A percentile compares a stretch with the other conserved stretches of the same genome.
Evolutionary conservation across 2,329 filamentous ascomycete genomes (phyloP).

Genomic region (Neocucurbitaria cava): DNA sequence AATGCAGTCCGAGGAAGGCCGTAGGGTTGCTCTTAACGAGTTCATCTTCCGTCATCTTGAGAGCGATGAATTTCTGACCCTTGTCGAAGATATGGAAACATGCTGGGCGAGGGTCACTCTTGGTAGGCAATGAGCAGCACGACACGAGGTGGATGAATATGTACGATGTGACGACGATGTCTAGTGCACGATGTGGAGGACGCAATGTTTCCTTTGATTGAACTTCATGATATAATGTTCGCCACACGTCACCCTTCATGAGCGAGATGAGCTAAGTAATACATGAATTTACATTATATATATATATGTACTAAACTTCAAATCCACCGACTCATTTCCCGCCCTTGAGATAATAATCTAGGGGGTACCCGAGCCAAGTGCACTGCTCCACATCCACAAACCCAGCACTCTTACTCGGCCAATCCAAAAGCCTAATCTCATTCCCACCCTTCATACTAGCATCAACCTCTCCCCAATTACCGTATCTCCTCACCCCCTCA

Average conservation of each 20-base stretch:
- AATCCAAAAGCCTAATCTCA: constrained; percentile 54
- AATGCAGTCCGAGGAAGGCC: constrained; percentile 48
- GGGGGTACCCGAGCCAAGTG: constrained; percentile 42
- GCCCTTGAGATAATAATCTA: constrained; percentile 44
- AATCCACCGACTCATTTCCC: constrained; percentile 11
- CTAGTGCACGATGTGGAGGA: neutral
- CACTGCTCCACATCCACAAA: constrained; percentile 63
- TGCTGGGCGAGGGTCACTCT: constrained; percentile 52
- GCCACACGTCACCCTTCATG: neutral
- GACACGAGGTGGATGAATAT: constrained; percentile 3
- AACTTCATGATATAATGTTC: neutral
- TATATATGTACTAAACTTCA: neutral
- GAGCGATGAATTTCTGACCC: constrained; percentile 56
- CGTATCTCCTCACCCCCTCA: constrained; percentile 50
- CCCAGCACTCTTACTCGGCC: constrained; percentile 51
- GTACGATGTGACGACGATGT: neutral
- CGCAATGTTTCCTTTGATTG: neutral
- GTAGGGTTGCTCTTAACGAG: constrained; percentile 54
- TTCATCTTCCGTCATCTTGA: constrained; percentile 60
- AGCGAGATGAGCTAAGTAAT: neutral
- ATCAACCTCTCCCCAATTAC: constrained; percentile 42
- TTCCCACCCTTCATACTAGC: constrained; percentile 40
- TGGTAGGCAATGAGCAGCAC: constrained; percentile 13
- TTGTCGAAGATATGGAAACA: constrained; percentile 59
- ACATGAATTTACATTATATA: neutral